Evolutionary conservation across 441 rosid species (phyloP), one percentile per base, ranked within the genome.

Genomic region (Viola pubescens): DNA sequence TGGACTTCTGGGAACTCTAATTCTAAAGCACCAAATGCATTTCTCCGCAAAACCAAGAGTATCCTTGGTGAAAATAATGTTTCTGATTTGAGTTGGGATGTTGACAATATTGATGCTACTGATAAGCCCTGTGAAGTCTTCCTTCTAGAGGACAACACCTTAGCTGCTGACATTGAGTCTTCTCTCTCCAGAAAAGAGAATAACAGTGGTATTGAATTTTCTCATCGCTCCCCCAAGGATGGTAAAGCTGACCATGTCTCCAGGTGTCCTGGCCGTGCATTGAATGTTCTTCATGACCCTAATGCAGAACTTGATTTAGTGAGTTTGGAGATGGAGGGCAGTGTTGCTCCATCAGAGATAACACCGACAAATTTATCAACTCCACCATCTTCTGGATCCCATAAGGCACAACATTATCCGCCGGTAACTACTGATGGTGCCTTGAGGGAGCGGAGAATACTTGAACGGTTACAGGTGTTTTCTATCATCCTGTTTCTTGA

Each of bases 381-480:
- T 56, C 64, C 65, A 16, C 59, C 74, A 62, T 70, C 76, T 66
- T 80, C 77, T 60, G 77, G 75, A 58, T 66, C 71, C 52, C 69
- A 56, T 72, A 82, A 73, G 60, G 66, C 75, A 58, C 66, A 70
- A 61, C 81, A 71, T n/a, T 68, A 72, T 54, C 65, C 62, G 58
- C 69, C 75, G 47, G 62, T 77, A 64, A 90, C 95, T 52, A 63
- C 81, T 65, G 96, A 87, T 77, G 81, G 74, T 64, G 78, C 88
- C 69, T 77, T 78, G 62, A 85, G 99, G 79, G 88, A 88, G 81
- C 89, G 87, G 76, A 82, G 92, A 65, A 85, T 94, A 69, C 87
- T 91, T 62, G 82, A 83, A 71, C 82, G 84, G 57, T 68, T 91
- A 51, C 80, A 85, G 90, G 97, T 94, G 62, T 66, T 63, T 62